Evolutionary conservation across 306 rosid genomes (phyloP).

Genomic region (Rosa rugosa): DNA sequence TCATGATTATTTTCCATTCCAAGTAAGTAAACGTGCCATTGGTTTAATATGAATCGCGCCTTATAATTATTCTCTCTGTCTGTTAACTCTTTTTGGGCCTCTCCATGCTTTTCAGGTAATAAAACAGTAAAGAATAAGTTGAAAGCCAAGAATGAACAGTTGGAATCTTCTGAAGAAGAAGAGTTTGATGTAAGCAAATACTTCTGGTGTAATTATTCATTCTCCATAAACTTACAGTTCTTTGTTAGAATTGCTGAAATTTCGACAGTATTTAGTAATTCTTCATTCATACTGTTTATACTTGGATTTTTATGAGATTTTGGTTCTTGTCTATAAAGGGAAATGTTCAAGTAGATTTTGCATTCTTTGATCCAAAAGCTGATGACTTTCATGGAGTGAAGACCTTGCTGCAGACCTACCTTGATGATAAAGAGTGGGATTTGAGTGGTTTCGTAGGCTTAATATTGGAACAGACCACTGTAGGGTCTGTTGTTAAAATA

Average conservation of each 20-base stretch:
- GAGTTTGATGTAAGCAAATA: slow-evolving; percentile 58
- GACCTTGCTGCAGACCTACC: slow-evolving; percentile 72
- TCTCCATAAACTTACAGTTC: background rate
- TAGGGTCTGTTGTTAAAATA: slow-evolving; percentile 70
- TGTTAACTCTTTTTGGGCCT: background rate
- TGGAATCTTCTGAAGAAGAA: slow-evolving; percentile 55
- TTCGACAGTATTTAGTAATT: background rate
- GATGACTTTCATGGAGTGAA: slow-evolving; percentile 82
- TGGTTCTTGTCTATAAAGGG: slow-evolving; percentile 45
- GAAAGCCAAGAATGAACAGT: slow-evolving; percentile 31
- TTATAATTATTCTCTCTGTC: background rate
- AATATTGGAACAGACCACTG: slow-evolving; percentile 66
- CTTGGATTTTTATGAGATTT: slow-evolving; percentile 8
- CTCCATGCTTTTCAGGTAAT: slow-evolving; percentile 34
- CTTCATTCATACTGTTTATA: background rate
- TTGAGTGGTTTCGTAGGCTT: slow-evolving; percentile 70
- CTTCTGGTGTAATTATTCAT: background rate
- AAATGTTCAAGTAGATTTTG: slow-evolving; percentile 74
- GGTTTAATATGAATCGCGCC: background rate
- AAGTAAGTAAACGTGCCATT: too few species aligned
- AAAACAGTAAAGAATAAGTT: slow-evolving; percentile 20
- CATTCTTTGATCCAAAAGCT: slow-evolving; percentile 82
- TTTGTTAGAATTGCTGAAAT: background rate
- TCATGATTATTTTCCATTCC: too few species aligned
- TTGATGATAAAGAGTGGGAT: slow-evolving; percentile 71